A percentile compares a stretch with the other conserved stretches of the same genome.
Evolutionary conservation across 441 rosid species (phyloP).

Genomic region (Erysimum cheiri): DNA sequence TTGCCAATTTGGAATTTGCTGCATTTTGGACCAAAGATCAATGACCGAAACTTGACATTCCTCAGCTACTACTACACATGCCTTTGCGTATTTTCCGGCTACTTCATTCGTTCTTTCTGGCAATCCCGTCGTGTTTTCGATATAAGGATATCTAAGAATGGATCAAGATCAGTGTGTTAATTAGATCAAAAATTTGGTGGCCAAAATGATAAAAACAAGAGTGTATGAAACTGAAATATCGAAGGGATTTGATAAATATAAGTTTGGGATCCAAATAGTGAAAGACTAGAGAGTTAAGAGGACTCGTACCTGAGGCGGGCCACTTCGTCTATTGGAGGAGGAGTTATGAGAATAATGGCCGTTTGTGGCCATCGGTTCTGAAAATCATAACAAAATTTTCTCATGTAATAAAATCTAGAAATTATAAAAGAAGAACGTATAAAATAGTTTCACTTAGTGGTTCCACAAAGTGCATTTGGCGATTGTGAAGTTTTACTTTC

Average conservation of each 20-base stretch:
- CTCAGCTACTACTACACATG: conserved; percentile 58
- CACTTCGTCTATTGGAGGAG: conserved; percentile 88
- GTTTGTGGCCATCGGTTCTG: conserved; percentile 69
- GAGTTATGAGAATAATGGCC: conserved; percentile 68
- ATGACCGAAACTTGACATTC: conserved; percentile 58
- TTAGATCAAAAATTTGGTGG: background rate
- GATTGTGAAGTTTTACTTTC: background rate
- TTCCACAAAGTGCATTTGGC: background rate
- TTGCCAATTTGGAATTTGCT: conserved; percentile 64
- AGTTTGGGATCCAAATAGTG: background rate
- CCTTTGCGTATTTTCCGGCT: conserved; percentile 71
- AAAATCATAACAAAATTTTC: background rate
- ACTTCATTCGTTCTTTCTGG: conserved; percentile 88
- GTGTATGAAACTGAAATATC: background rate
- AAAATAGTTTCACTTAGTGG: background rate
- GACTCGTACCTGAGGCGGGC: conserved; percentile 66
- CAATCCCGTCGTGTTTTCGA: conserved; percentile 60
- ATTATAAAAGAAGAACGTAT: background rate
- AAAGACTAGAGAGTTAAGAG: background rate
- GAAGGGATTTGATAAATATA: too few relatives aligned
- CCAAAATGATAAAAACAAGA: conserved; percentile 1
- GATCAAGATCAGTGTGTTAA: background rate
- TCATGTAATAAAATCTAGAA: background rate
- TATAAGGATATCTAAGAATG: conserved; percentile 61
- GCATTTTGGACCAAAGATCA: conserved; percentile 85